Conservation (phyloP, 768 basidiomycete genomes). For the Cantharellus anzutake region DNA sequence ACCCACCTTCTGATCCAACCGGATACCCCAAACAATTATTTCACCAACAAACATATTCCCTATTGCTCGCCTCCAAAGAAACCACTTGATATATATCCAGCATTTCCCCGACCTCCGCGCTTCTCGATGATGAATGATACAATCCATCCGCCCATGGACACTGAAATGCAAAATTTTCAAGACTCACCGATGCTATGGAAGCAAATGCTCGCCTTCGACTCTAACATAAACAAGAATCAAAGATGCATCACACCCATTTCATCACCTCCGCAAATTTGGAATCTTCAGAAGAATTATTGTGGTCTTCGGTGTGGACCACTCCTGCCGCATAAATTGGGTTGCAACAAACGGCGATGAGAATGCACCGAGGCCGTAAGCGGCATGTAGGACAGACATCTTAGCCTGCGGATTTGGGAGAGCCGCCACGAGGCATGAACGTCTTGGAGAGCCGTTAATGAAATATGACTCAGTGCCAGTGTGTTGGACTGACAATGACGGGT, state of each 20-base stretch:
- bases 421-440: conserved; percentile 55
- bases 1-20: conserved; percentile 27
- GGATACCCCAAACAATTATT: conserved; percentile 15
- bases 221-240: conserved; percentile 53
- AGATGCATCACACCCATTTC: conserved; percentile 35
- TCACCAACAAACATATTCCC: not conserved
- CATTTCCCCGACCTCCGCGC: conserved; percentile 6
- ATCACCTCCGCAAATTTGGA: conserved; percentile 25
- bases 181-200: not conserved
- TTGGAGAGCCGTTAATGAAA: conserved; percentile 19
- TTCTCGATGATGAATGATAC: conserved; percentile 8
- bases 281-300: not conserved
- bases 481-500: too few species aligned
- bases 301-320: conserved; percentile 1
- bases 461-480: too few species aligned
- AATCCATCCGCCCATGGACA: conserved; percentile 8
- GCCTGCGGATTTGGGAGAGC: conserved; percentile 32
- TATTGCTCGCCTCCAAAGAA: conserved; percentile 21
- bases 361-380: conserved; percentile 44
- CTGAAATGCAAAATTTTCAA: not conserved
- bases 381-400: conserved; percentile 55
- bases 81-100: conserved; percentile 10
- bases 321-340: conserved; percentile 26
- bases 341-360: conserved; percentile 33
- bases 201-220: conserved; percentile 28